Percentiles rank a stretch among this genome's conserved stretches.
phyloP scores from a whole-genome alignment of 2,329 filamentous ascomycete species.

The Penicillium paneum region DNA sequence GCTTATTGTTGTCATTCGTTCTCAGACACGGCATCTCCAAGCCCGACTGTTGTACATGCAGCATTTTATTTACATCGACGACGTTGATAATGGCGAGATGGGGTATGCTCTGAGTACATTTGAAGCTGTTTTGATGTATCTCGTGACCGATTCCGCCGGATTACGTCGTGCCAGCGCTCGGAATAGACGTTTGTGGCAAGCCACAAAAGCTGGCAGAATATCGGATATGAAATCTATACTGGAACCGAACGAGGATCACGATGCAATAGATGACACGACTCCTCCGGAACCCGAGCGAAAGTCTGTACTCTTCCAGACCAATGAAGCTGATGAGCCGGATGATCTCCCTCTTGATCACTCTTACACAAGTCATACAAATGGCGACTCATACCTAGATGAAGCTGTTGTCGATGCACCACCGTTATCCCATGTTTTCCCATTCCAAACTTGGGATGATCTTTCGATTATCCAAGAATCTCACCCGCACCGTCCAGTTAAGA shows the following conservation, averaged over 20 bases:
- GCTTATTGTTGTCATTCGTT: constrained; percentile 86
- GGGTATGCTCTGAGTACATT: constrained; percentile 95
- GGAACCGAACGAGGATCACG: constrained; percentile 61
- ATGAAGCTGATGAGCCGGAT: constrained; percentile 30
- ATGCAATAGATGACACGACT: constrained; percentile 27
- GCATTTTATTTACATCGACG: constrained; percentile 95
- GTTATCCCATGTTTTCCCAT: constrained; percentile 86
- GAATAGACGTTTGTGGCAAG: constrained; percentile 86
- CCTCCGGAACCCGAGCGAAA: constrained; percentile 42
- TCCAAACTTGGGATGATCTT: constrained; percentile 60
- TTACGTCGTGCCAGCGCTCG: constrained; percentile 79
- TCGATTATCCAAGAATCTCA: constrained; percentile 41
- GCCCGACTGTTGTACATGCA: constrained; percentile 91
- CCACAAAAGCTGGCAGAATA: constrained; percentile 72
- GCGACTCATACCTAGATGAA: constrained; percentile 15
- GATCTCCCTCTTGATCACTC: constrained; percentile 22
- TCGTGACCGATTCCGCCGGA: constrained; percentile 75
- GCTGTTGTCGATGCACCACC: constrained; percentile 30
- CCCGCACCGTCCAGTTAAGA: constrained; percentile 60
- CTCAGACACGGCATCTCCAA: constrained; percentile 81
- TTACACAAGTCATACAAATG: constrained; percentile 22
- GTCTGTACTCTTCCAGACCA: constrained; percentile 34
- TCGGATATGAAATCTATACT: constrained; percentile 73
- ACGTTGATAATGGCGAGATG: constrained; percentile 93
- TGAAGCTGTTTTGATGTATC: constrained; percentile 87